phyloP scores from a whole-genome alignment of 2,329 filamentous ascomycete species.

The Diaporthe capsici region DNA sequence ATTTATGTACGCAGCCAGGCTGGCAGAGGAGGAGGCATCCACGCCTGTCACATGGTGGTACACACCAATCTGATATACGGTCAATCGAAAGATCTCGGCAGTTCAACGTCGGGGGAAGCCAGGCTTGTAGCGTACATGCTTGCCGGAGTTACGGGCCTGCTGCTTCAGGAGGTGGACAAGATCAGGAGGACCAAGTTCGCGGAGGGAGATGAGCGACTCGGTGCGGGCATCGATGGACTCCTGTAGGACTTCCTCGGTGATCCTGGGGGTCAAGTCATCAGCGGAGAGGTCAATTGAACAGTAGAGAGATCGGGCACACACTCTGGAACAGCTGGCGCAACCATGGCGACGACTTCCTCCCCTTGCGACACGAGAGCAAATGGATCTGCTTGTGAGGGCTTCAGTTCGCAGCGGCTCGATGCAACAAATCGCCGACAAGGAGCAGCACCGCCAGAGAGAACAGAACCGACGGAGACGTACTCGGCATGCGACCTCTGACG shows the following conservation, averaged over 20 bases:
- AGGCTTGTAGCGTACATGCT: constrained; percentile 59
- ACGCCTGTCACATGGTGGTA: constrained; percentile 99
- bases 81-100: constrained; percentile 40
- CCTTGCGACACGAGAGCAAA: constrained; percentile 34
- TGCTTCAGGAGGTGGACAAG: constrained; percentile 94
- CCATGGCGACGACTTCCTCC: constrained; percentile 64
- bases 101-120: constrained; percentile 15
- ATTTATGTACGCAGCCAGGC: constrained; percentile 97
- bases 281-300: constrained; percentile 37
- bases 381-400: constrained; percentile 24
- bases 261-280: constrained; percentile 65
- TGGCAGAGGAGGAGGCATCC: constrained; percentile 97
- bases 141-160: constrained; percentile 68
- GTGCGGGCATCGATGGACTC: constrained; percentile 94
- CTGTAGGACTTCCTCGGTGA: constrained; percentile 93
- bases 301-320: constrained; percentile 57
- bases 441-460: constrained; percentile 20
- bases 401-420: constrained; percentile 34
- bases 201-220: constrained; percentile 85
- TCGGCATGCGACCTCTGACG: constrained; percentile 34
- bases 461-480: constrained; percentile 37
- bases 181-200: constrained; percentile 95
- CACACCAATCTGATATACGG: constrained; percentile 77
- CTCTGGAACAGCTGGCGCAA: constrained; percentile 83
- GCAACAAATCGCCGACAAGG: constrained; percentile 17